Percentiles rank a stretch among this genome's conserved stretches.
These are phyloP conservation scores for Castanospermum australe DNA, from an alignment of 306 rosid species.

Conservation along the genomic window DNA sequence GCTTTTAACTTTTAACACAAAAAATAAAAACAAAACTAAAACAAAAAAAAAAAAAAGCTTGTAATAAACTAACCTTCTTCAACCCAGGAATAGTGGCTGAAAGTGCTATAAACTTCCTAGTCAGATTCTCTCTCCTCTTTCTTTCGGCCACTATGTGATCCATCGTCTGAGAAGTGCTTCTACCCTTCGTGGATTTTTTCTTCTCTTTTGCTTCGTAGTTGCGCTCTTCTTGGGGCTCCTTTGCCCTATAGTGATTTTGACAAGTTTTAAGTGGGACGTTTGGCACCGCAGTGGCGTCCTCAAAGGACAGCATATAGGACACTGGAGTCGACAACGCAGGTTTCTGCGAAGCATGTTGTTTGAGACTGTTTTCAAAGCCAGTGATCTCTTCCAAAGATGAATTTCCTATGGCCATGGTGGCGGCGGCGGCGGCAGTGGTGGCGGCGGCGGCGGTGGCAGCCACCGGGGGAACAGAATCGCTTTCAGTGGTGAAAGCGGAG, in stretches of 20 bases:
- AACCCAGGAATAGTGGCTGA: not conserved
- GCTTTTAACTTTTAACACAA: not conserved
- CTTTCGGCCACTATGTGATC: not conserved
- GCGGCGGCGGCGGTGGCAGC: too few relatives aligned
- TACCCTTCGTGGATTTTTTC: not conserved
- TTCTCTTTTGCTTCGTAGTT: not conserved
- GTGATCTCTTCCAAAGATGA: not conserved
- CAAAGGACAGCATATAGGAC: not conserved
- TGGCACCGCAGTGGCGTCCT: not conserved
- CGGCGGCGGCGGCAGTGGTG: too few relatives aligned
- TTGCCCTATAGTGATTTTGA: not conserved
- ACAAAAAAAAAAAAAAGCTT: too few relatives aligned
- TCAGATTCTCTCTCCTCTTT: constrained; percentile 14
- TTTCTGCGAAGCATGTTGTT: not conserved
- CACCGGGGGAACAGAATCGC: not conserved
- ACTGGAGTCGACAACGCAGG: not conserved
- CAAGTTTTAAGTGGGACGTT: not conserved
- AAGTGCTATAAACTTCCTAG: constrained; percentile 1
- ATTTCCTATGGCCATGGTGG: not conserved
- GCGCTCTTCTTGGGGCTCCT: not conserved
- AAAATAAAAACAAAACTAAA: not conserved
- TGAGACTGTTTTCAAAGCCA: not conserved
- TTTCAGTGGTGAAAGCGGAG: not conserved
- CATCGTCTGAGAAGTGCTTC: not conserved
- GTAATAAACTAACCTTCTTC: not conserved